Base-by-base conservation (phyloP, 1,284 basidiomycete genomes). In the Fomitiporia mediterranea region DNA sequence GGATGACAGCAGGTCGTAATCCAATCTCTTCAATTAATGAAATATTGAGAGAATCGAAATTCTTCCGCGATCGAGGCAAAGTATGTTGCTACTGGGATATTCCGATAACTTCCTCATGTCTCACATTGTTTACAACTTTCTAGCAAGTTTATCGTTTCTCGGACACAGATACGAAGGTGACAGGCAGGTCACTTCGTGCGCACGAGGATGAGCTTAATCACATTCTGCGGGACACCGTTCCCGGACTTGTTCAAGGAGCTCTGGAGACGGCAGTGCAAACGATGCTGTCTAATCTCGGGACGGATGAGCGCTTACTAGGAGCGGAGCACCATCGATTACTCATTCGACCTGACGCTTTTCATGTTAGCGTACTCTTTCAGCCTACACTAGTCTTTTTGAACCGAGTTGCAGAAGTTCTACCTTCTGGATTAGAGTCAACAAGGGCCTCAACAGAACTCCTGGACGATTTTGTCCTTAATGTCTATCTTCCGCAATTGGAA, bases 1-100 rank as follows among this genome's bases (percentile, higher is more conserved):
- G 86, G 2, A 79, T 84, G 3, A 78, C 84, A 11, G 79, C 89
- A 7, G 84, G 88, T 4, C 78, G 93, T 39, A 94, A 94, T 67
- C 89, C 91, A 1, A 89, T 98, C 52, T 83, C 88, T 4, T 94
- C 95, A 2, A 91, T 99, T 69, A 98, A 97, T 65, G 96, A 98
- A 65, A 86, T 95, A 8, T 79, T 99, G 35, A 81, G 91, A n/a
- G 89, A 92, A 56, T 88, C 90, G 17, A 85, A 82, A 62, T 83
- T 87, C 60, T 77, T 74, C 15, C 79, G 92, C 59, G 92, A 96
- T 64, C 87, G 78, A 67, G 75, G 81, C 56, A 94, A 92, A 77
- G 92, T 91, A 56, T 28, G 65, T 63, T n/a, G n/a, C n/a, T n/a
- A n/a, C n/a, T n/a, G n/a, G n/a, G n/a, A n/a, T n/a, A 56, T 57